Evolutionary conservation across 129 eudicot genomes (phyloP).

Genomic region (Ambrosia trifida): DNA sequence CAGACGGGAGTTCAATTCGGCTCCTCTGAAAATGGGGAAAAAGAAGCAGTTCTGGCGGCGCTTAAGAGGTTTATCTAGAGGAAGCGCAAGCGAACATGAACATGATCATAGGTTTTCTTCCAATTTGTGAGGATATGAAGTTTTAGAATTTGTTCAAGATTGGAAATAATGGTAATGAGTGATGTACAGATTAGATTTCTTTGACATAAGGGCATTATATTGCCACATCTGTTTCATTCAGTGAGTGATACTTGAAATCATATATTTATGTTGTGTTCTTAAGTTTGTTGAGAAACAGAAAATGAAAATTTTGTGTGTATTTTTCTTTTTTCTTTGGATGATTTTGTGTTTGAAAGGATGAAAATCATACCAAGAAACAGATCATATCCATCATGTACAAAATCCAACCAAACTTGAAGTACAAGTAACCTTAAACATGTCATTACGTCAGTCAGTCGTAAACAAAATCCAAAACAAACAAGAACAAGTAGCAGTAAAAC

Average conservation of each 20-base stretch:
- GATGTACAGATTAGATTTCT: conserved; percentile 16
- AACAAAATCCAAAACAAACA: conserved; percentile 4
- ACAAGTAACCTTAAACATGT: not conserved
- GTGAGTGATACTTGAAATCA: not conserved
- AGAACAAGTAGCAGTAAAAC: not conserved
- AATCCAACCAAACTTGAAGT: not conserved
- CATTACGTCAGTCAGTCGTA: not conserved
- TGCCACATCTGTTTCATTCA: conserved; percentile 1
- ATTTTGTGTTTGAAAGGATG: too few species aligned
- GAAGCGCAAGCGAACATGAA: conserved; percentile 56
- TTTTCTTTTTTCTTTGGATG: too few species aligned
- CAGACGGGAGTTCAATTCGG: conserved; percentile 71
- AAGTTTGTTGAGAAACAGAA: not conserved
- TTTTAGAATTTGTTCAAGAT: conserved; percentile 5
- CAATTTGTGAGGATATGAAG: conserved; percentile 26
- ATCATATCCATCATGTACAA: not conserved
- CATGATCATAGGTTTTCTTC: conserved; percentile 47
- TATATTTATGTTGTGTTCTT: conserved; percentile 6
- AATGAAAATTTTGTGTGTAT: too few species aligned
- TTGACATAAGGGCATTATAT: conserved; percentile 8
- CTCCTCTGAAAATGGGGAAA: conserved; percentile 68
- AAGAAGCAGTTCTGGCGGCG: conserved; percentile 65
- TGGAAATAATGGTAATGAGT: not conserved
- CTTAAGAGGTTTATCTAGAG: conserved; percentile 59
- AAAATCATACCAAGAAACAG: not conserved